Evolutionary conservation across 2,329 filamentous ascomycete genomes (phyloP).

Genomic region (Trichoderma hamatum): DNA sequence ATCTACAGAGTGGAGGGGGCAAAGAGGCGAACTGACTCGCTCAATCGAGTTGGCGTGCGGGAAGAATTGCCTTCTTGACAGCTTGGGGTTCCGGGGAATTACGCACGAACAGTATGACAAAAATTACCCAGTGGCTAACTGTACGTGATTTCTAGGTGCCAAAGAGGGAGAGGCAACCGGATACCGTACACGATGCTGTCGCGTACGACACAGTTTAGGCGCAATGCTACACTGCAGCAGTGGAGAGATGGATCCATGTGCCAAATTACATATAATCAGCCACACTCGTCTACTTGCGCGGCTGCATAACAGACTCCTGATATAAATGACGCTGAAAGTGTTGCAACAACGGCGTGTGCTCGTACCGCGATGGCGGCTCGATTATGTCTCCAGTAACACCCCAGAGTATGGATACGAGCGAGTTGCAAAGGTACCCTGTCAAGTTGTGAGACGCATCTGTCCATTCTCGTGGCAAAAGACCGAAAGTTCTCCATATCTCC

Average conservation of each 20-base stretch:
- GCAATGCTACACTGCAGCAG: background rate
- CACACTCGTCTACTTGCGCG: background rate
- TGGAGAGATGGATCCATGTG: background rate
- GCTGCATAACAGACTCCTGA: background rate
- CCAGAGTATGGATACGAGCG: slow-evolving; percentile 1
- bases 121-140: background rate
- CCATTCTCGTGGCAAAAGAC: slow-evolving; percentile 20
- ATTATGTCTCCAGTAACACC: slow-evolving; percentile 1
- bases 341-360: background rate
- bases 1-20: slow-evolving; percentile 6
- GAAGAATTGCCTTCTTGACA: background rate
- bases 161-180: background rate
- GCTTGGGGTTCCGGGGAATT: background rate
- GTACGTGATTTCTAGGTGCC: background rate
- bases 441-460: background rate
- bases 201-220: background rate
- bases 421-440: slow-evolving; percentile 21
- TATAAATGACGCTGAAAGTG: background rate
- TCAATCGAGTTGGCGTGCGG: background rate
- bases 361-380: slow-evolving; percentile 7
- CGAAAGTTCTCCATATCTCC: slow-evolving; percentile 1
- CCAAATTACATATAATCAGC: background rate
- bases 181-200: background rate
- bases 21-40: slow-evolving; percentile 7
- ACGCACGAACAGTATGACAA: background rate